phyloP scores from a whole-genome alignment of 108 stramenopile genomes.

The Skeletonema potamos region DNA sequence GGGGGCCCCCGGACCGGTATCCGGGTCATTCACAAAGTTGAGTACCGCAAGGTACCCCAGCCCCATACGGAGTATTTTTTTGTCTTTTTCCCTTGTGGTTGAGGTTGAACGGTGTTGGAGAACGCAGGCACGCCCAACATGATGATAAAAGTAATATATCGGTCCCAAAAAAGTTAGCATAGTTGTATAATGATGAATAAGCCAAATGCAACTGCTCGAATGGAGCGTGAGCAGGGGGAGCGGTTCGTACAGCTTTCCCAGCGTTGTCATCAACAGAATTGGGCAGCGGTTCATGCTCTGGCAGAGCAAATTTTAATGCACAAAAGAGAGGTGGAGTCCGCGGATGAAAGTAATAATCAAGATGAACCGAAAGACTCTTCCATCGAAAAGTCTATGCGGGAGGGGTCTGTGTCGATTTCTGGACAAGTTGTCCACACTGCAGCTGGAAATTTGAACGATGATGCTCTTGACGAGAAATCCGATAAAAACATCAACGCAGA shows the following conservation, averaged over 20 bases:
- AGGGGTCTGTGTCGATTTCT: conserved; percentile 19
- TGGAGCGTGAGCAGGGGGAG: conserved; percentile 23
- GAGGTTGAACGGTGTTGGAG: too few relatives aligned
- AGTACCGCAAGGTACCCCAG: too few relatives aligned
- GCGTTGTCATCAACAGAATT: conserved; percentile 30
- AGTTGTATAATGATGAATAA: not conserved
- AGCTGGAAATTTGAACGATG: too few relatives aligned
- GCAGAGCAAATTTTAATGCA: conserved; percentile 20
- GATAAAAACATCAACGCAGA: not conserved
- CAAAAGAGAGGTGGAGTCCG: not conserved
- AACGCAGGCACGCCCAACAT: too few relatives aligned
- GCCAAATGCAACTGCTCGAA: conserved; percentile 14
- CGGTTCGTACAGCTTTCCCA: conserved; percentile 21
- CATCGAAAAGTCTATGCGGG: not conserved
- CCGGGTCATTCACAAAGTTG: too few relatives aligned
- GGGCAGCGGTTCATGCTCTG: conserved; percentile 27
- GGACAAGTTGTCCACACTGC: conserved; percentile 12
- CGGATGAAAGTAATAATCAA: not conserved
- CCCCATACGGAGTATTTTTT: too few relatives aligned
- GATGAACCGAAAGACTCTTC: not conserved
- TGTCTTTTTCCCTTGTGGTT: too few relatives aligned
- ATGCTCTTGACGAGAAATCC: not conserved
- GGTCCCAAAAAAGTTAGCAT: too few relatives aligned
- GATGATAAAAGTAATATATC: too few relatives aligned
- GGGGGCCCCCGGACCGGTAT: too few relatives aligned